Conservation (phyloP, 2,329 filamentous ascomycete genomes). For the Trichophyton schoenleinii region DNA sequence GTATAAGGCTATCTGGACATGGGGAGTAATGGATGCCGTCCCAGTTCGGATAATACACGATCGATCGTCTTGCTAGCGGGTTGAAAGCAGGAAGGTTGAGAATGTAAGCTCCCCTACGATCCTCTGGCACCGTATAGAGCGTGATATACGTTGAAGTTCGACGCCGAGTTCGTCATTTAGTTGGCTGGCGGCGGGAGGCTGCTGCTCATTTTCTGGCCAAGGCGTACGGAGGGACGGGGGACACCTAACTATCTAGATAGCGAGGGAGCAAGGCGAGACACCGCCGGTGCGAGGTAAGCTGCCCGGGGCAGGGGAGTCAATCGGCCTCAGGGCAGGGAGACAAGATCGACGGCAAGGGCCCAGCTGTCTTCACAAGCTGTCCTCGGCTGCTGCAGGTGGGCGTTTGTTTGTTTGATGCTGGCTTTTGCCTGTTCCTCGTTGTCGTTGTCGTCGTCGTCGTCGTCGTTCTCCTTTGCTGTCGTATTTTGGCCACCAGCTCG, state of each 20-base stretch:
- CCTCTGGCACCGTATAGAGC: not conserved
- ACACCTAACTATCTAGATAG: not conserved
- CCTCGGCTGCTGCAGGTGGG: not conserved
- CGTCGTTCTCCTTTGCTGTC: not conserved
- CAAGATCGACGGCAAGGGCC: not conserved
- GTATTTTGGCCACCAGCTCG: not conserved
- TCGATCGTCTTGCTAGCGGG: not conserved
- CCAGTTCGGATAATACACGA: not conserved
- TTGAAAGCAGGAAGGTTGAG: no score
- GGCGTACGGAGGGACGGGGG: not conserved
- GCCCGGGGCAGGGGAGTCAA: not conserved
- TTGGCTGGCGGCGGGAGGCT: not conserved
- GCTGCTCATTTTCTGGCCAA: not conserved
- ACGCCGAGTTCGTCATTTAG: constrained; percentile 1
- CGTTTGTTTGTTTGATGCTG: not conserved
- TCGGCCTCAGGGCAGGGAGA: not conserved
- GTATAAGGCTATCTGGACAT: not conserved
- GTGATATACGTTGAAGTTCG: not conserved
- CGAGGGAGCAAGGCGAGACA: no score
- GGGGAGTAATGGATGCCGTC: not conserved
- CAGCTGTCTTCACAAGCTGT: not conserved
- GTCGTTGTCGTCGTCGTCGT: no score
- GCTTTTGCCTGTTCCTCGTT: no score
- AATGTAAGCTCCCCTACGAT: not conserved
- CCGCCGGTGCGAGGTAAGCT: no score